Evolutionary conservation across 2,329 filamentous ascomycete genomes (phyloP).

Genomic region (Rhexocercosporidium sp.): DNA sequence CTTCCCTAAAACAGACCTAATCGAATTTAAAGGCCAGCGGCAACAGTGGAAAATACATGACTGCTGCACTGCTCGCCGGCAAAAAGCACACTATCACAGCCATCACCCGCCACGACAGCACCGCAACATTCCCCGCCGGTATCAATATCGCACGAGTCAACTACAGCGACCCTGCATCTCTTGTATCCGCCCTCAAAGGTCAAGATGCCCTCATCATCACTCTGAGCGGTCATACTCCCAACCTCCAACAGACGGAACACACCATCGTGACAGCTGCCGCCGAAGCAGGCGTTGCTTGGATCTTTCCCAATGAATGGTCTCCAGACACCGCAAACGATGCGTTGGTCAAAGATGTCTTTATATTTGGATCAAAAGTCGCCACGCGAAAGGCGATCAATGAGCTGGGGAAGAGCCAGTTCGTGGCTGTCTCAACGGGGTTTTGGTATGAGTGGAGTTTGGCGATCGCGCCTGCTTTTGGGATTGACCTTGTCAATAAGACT

Average conservation of each 20-base stretch:
- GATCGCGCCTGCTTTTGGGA: conserved; percentile 48
- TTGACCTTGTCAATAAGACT: conserved; percentile 52
- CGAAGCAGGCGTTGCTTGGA: conserved; percentile 57
- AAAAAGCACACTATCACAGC: conserved; percentile 56
- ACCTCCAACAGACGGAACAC: conserved; percentile 50
- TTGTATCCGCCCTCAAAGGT: conserved; percentile 56
- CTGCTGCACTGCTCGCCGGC: conserved; percentile 36
- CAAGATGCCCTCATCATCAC: conserved; percentile 64
- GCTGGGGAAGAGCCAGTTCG: conserved; percentile 44
- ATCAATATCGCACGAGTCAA: conserved; percentile 50
- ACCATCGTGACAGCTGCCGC: conserved; percentile 57
- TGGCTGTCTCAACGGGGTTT: conserved; percentile 52
- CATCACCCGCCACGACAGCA: conserved; percentile 52
- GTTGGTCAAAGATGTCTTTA: conserved; percentile 39
- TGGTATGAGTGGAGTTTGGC: conserved; percentile 61
- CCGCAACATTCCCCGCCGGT: conserved; percentile 44
- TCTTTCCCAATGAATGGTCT: conserved; percentile 60
- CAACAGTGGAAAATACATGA: conserved; percentile 47
- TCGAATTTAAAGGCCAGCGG: conserved; percentile 48
- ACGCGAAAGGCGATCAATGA: conserved; percentile 44
- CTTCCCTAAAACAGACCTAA: conserved; percentile 7
- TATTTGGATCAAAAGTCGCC: conserved; percentile 22
- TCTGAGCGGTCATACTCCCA: conserved; percentile 49
- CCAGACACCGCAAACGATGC: conserved; percentile 16
- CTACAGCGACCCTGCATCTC: conserved; percentile 49